Base-by-base conservation (phyloP, 306 rosid genomes). In the Psophocarpus tetragonolobus region DNA sequence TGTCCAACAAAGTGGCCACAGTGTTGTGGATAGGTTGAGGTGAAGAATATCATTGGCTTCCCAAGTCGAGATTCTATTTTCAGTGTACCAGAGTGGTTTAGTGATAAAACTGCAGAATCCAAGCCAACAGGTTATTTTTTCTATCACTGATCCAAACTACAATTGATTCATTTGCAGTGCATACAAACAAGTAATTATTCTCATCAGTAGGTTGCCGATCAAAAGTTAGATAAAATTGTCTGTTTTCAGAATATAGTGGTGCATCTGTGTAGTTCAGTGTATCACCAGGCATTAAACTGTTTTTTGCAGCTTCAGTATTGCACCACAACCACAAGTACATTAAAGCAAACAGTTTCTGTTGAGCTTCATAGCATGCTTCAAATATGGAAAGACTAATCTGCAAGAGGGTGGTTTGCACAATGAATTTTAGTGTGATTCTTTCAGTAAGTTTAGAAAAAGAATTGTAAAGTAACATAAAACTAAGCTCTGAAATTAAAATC, bases 1-100 rank as follows among this genome's bases (percentile, higher is more conserved):
- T 20, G 13, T 82, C 81, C 7, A 77, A 36, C 26, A 83, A 36
- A 8, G 80, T 66, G 2, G 86, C 83, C 41, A 58, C 11, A 14
- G 26, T 27, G 47, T 38, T 77, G 42, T 6, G 42, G 4, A 12
- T 10, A 0, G 67, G 3, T 44, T 57, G 60, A 63, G 73, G 8
- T n/a, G 82, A 8, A 53, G 61, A 45, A 78, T 53, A 80, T 39
- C 8, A 73, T 57, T 13, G 36, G 10, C 5, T 9, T 14, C 2
- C 11, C 21, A 47, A 3, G 2, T 58, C 9, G 3, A 27, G 26
- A 32, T 24, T 60, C 56, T 12, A 85, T 30, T 60, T 84, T 81
- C 18, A 84, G 54, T 2, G 23, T 35, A 21, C 80, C 73, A 11
- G 71, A 76, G 8, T 6, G 0, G 68, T 81, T 64, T 38, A 84